Base-by-base conservation (phyloP, 2,329 filamentous ascomycete species). In the Cladobotryum protrusum region DNA sequence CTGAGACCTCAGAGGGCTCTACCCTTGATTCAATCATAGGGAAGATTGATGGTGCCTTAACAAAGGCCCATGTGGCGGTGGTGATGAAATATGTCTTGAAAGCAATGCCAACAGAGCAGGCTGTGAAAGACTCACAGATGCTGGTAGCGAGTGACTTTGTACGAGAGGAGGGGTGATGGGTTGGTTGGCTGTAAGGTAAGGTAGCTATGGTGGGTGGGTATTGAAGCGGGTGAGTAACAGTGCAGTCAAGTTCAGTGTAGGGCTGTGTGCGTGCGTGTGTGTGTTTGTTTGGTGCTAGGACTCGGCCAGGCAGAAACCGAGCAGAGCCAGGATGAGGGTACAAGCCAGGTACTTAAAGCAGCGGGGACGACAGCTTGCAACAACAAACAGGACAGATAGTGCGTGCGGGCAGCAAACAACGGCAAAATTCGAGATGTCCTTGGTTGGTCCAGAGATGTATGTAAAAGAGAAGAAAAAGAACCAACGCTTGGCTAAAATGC, bases 11-110 rank as follows among this genome's bases (percentile, higher is more conserved):
- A 40, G 67, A 70, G 56, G 63, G 59, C 59, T 62, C 66, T 51
- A 62, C 57, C 57, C 65, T 72, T 56, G 68, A 64, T 55, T 78
- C 74, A 58, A 67, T 69, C 77, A 79, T 79, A 59, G 59, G 58
- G 9, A 50, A 35, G 43, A 42, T 39, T 50, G 43, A 34, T 19
- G 40, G 44, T 47, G 48, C 47, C 50, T 41, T 57, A 52, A 24
- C 45, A 57, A 58, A 57, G 57, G 59, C 61, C 59, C 63, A 65
- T 55, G 45, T 39, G 50, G 44, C 36, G 43, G 3, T 17, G 47
- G 43, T 43, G 36, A 51, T 48, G 45, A 13, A 24, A 33, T 24
- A 14, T 47, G 12, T 48, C 41, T 36, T 44, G 36, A 45, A 11
- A 19, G 24, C 50, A 43, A 37, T 39, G 15, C 47, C 43, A 45